These are phyloP conservation scores for Brasenia schreberi DNA, from an alignment of 164 flowering plant species.

Conservation along the genomic window DNA sequence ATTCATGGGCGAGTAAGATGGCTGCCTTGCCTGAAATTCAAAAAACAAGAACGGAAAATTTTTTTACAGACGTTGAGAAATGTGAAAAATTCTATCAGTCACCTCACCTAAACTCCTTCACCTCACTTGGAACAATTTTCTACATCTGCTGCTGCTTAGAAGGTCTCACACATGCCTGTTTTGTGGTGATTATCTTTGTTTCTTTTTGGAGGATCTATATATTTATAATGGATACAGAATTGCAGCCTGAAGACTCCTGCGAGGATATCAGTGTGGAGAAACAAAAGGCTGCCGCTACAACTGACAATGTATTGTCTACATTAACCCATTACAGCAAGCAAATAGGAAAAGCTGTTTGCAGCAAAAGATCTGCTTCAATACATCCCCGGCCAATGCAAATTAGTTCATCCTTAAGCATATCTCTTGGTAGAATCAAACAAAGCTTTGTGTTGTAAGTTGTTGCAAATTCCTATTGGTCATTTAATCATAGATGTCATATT, in stretches of 20 bases:
- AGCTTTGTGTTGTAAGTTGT: constrained; percentile 99
- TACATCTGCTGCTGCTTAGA: no score
- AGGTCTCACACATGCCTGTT: no score
- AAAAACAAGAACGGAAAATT: no score
- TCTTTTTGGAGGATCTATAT: no score
- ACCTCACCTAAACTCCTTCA: no score
- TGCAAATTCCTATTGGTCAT: constrained; percentile 19
- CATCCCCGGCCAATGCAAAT: constrained; percentile 21
- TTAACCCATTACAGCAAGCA: constrained; percentile 56
- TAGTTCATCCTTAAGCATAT: constrained; percentile 50
- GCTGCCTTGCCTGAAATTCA: no score
- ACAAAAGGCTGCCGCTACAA: constrained; percentile 36
- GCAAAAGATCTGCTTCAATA: constrained; percentile 36
- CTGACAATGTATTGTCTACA: constrained; percentile 48
- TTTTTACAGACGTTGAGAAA: no score
- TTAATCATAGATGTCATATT: neutral
- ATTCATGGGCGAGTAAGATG: no score
- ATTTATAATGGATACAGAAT: constrained; percentile 19
- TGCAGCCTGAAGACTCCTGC: constrained; percentile 42
- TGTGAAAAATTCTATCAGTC: no score
- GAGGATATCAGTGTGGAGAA: constrained; percentile 83
- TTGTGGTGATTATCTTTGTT: no score
- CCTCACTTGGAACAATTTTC: no score
- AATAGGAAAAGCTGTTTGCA: constrained; percentile 56
- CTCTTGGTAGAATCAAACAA: constrained; percentile 99